Evolutionary conservation across 129 eudicot genomes (phyloP), one percentile per base, ranked within the genome.

Genomic region (Lonicera japonica): DNA sequence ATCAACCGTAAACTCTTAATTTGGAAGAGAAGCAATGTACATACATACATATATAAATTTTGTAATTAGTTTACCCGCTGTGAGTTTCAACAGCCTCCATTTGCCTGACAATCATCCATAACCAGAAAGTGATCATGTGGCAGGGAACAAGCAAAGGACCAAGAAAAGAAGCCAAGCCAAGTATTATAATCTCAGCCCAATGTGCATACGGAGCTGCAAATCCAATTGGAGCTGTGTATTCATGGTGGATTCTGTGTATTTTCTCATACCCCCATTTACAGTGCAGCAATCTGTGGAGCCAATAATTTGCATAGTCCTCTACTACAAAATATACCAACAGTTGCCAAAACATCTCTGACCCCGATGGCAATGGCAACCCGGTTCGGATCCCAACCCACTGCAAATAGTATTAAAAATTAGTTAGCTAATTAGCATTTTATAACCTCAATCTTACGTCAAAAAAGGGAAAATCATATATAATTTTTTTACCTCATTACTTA

Each of bases 191-290:
- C 36, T 80, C 85, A 0, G 85, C 85, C 81, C 78, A 67, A 38
- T 80, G 85, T 0, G 81, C 78, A 46, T 80, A 80, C 51, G 80
- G 71, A 11, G 85, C 80, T 41, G 85, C 81, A 39, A 80, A 67
- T 43, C 78, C 74, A 59, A 71, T 70, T 9, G 84, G 84, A 29
- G 80, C 70, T 8, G 54, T 63, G 62, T 80, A 80, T 52, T 79
- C 85, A 45, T 79, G 85, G 58, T 79, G 85, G 24, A 75, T 71
- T 21, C 59, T 20, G 36, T 79, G 85, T 14, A 79, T 75, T 8
- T 75, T 74, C 20, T 79, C 77, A 20, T 70, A 79, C 0, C 71
- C 74, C 85, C 85, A 79, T 51, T 67, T 63, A 12, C 3, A 1
- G 45, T 79, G 85, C 13, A 79, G 65, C 50, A 70, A 5, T 66